Percentiles rank a stretch among this genome's conserved stretches.
These are phyloP conservation scores for Ustilago curta DNA, from an alignment of 1,284 basidiomycete species.

Conservation along the genomic window DNA sequence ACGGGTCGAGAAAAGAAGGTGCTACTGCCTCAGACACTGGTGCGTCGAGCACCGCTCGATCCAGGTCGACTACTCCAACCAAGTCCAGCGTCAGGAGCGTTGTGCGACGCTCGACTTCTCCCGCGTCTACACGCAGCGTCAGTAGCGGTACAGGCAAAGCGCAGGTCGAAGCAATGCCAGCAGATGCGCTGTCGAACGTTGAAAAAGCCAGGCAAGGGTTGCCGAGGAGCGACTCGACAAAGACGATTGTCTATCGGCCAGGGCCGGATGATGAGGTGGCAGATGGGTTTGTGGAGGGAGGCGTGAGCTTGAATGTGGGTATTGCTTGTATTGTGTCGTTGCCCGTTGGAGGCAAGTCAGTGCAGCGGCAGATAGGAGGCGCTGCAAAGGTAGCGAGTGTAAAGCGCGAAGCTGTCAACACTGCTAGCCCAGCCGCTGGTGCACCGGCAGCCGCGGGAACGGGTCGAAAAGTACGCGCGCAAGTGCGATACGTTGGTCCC, in stretches of 20 bases:
- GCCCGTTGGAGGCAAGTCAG: neutral
- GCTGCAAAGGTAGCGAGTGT: neutral
- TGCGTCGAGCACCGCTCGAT: neutral
- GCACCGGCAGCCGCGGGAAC: neutral
- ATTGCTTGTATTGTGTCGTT: slow-evolving; percentile 54
- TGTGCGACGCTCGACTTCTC: neutral
- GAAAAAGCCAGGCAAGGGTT: slow-evolving; percentile 4
- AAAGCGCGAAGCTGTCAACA: neutral
- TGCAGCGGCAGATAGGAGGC: neutral
- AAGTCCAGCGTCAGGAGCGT: neutral
- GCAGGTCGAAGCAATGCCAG: slow-evolving; percentile 16
- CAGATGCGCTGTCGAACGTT: slow-evolving; percentile 14
- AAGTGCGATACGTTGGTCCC: slow-evolving; percentile 58
- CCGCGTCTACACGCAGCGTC: slow-evolving; percentile 1
- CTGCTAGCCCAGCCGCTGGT: too few relatives aligned
- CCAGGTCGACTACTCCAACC: slow-evolving; percentile 13
- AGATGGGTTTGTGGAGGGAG: neutral
- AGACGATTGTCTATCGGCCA: slow-evolving; percentile 15
- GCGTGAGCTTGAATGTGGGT: slow-evolving; percentile 25
- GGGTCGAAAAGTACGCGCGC: slow-evolving; percentile 34
- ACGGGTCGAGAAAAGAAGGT: neutral
- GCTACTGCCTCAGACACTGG: neutral
- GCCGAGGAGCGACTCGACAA: slow-evolving; percentile 10
- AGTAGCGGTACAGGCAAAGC: neutral
- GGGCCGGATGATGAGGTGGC: neutral